Evolutionary conservation across 495 filamentous ascomycete genomes (phyloP), one percentile per base, ranked within the genome.

Genomic region (Lepraria neglecta): DNA sequence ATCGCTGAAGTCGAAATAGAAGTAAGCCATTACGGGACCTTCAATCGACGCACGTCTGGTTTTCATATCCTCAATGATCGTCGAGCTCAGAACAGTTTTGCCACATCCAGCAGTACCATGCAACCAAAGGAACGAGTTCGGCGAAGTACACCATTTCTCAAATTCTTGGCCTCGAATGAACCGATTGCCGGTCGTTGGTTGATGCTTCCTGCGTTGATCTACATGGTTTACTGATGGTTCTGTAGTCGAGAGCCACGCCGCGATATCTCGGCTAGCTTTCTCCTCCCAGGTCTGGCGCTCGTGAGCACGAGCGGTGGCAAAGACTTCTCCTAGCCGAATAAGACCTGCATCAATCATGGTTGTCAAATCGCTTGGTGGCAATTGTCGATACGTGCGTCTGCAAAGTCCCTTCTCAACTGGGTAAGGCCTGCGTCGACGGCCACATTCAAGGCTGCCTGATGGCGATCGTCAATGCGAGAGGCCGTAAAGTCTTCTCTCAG

Each of bases 1-100:
- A 52, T 72, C 67, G 30, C 48, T 63, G 69, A 71, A 72, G 42
- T 71, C 67, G 60, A 72, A 72, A 61, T 71, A 72, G 48, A 68
- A 72, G 53, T 58, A 58, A 30, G 38, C 55, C 17, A 58, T 27
- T 15, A 19, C 55, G 6, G 27, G 33, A n/a, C 33, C 1, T 33
- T 30, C n/a, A n/a, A n/a, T 31, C 14, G 17, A 27, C 17, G 10
- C 19, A 24, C 24, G 24, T 33, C 10, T 15, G 24, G 24, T 3
- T 33, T 53, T 28, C 7, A 53, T 4, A 17, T 53, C 14, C 30
- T 53, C 50, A 19, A 53, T 35, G 28, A 53, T 53, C 14, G 50
- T 33, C n/a, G 50, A 53, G 28, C 50, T 35, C 11, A 53, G 50
- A n/a, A 53, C 50, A 3, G 30, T 53, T 27, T 53, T 53, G 50